A percentile compares a stretch with the other conserved stretches of the same genome.
Conservation (phyloP, 1,284 basidiomycete species). For the Cryptococcus depauperatus region DNA sequence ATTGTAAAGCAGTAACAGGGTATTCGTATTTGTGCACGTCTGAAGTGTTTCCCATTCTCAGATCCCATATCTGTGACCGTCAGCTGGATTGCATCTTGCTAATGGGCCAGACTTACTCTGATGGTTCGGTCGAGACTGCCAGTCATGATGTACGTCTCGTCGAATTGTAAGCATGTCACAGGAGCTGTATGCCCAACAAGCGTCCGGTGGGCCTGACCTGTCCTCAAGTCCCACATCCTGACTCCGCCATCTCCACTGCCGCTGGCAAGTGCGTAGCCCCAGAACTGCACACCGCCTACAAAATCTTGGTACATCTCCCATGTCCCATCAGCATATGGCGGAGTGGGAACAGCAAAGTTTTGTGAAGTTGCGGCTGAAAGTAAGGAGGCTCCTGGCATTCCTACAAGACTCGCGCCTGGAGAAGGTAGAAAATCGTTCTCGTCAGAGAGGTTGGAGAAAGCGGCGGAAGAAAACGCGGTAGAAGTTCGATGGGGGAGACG, state of each 20-base stretch:
- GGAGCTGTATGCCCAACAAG: constrained; percentile 88
- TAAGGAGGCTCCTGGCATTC: constrained; percentile 33
- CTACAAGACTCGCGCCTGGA: constrained; percentile 25
- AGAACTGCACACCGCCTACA: constrained; percentile 95
- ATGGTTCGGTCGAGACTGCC: constrained; percentile 93
- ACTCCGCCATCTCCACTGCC: constrained; percentile 95
- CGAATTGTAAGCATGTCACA: constrained; percentile 92
- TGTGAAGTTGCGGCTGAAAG: constrained; percentile 52
- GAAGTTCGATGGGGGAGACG: constrained; percentile 36
- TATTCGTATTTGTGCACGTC: constrained; percentile 89
- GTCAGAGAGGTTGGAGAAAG: no score
- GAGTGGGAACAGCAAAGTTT: constrained; percentile 70
- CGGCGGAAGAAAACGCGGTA: constrained; percentile 36
- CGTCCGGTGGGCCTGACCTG: constrained; percentile 91
- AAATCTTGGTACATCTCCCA: constrained; percentile 96
- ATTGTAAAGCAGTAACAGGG: constrained; percentile 85
- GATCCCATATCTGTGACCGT: constrained; percentile 95
- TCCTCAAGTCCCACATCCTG: constrained; percentile 99
- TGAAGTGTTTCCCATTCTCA: constrained; percentile 77
- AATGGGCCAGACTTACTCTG: constrained; percentile 53
- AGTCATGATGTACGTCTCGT: constrained; percentile 85
- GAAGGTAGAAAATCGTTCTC: constrained; percentile 44
- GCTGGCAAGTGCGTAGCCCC: constrained; percentile 95
- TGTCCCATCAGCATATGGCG: constrained; percentile 78
- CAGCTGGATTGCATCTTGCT: no score